Evolutionary conservation across 2,329 filamentous ascomycete species (phyloP).

Genomic region (Fusarium goolgardi): DNA sequence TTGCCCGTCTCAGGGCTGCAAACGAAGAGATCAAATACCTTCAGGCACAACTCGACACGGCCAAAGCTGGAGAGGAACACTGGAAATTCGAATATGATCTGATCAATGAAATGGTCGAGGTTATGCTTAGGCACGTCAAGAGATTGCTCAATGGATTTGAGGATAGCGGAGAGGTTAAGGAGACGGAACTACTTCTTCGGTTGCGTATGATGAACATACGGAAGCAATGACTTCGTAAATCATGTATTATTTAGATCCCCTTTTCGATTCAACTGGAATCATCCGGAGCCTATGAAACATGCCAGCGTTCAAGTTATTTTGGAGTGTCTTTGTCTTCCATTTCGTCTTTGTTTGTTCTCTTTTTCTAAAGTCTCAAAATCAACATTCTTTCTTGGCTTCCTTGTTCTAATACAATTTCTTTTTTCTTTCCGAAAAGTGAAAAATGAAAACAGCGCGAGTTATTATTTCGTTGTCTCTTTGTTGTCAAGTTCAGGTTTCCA

Average conservation of each 20-base stretch:
- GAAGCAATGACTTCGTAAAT: not conserved
- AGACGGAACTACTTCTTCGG: not conserved
- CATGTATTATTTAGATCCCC: not conserved
- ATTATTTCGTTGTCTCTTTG: not conserved
- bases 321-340: not conserved
- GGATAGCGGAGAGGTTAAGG: not conserved
- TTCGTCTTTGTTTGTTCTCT: not conserved
- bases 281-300: too few species aligned
- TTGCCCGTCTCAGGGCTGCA: not conserved
- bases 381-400: not conserved
- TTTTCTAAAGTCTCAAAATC: not conserved
- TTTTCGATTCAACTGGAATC: not conserved
- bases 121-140: not conserved
- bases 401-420: not conserved
- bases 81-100: not conserved
- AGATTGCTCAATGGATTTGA: not conserved
- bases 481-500: not conserved
- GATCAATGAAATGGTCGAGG: not conserved
- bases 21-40: not conserved
- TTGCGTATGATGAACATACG: not conserved
- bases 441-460: not conserved
- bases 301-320: not conserved
- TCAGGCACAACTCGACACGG: not conserved
- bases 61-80: too few species aligned
- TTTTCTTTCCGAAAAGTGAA: accelerated